Conservation (phyloP, 108 stramenopile species). For the Discostella pseudostelligera region DNA sequence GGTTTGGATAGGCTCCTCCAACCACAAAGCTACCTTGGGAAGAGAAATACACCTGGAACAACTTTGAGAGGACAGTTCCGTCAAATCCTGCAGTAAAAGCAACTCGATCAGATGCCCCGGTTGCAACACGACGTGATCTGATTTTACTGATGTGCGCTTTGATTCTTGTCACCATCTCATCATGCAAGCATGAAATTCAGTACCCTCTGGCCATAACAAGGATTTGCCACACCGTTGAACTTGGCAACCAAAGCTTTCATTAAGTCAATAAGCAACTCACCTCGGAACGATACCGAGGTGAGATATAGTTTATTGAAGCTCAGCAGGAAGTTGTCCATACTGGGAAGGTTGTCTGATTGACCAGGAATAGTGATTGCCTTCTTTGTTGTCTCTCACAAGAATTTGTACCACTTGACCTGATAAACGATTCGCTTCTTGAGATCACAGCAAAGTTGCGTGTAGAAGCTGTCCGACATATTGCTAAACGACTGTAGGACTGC, state of each 20-base stretch:
- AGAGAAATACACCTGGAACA: not conserved
- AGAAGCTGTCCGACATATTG: too few relatives aligned
- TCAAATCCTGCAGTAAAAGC: constrained; percentile 15
- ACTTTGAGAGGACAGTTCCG: not conserved
- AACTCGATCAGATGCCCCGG: not conserved
- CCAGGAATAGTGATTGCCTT: not conserved
- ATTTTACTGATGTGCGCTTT: not conserved
- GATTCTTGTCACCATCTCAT: not conserved
- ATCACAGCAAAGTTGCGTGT: too few relatives aligned
- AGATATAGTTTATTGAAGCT: not conserved
- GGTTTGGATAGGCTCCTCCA: constrained; percentile 1
- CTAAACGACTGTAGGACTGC: too few relatives aligned
- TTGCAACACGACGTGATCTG: not conserved
- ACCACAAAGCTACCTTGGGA: not conserved
- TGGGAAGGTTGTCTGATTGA: not conserved
- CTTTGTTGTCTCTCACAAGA: too few relatives aligned
- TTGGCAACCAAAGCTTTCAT: not conserved
- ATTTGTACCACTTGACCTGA: too few relatives aligned
- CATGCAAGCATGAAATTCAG: not conserved
- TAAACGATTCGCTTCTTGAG: too few relatives aligned
- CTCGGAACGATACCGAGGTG: not conserved
- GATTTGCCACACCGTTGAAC: not conserved
- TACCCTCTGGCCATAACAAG: not conserved
- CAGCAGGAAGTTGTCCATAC: not conserved
- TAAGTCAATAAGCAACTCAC: not conserved